Percentiles rank a stretch among this genome's conserved stretches.
Evolutionary conservation across 2,329 filamentous ascomycete species (phyloP).

Genomic region (Aureobasidium sp.): DNA sequence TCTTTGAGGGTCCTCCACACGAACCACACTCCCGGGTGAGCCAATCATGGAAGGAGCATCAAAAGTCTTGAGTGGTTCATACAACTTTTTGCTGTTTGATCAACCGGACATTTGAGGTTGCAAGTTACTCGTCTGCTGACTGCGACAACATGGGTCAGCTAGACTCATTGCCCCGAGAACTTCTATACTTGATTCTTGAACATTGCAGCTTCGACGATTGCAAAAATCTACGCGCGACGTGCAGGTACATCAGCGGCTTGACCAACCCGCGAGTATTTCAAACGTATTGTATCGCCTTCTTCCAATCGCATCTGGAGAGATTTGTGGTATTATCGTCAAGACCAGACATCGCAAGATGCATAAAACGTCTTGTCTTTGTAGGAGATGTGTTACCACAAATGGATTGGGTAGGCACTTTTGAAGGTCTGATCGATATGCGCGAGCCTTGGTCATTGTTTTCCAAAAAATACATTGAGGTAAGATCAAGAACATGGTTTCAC

Average conservation of each 20-base stretch:
- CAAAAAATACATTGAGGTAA: constrained; percentile 16
- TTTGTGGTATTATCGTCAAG: constrained; percentile 20
- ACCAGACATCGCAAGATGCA: constrained; percentile 20
- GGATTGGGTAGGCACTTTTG: constrained; percentile 12
- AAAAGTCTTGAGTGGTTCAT: not conserved
- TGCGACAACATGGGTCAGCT: constrained; percentile 3
- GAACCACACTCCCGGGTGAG: constrained; percentile 5
- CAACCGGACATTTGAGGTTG: not conserved
- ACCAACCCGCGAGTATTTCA: constrained; percentile 22
- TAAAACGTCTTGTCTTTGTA: constrained; percentile 24
- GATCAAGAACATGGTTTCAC: not conserved
- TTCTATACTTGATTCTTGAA: constrained; percentile 22
- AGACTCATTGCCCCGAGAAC: constrained; percentile 22
- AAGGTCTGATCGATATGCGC: constrained; percentile 15
- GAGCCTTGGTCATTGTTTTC: not conserved
- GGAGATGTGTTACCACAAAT: constrained; percentile 22
- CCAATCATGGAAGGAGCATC: not conserved
- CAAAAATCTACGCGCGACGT: constrained; percentile 21
- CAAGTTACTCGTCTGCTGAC: not conserved
- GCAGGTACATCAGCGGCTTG: constrained; percentile 17
- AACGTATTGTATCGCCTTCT: constrained; percentile 22
- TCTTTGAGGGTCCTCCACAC: constrained; percentile 2
- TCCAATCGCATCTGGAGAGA: constrained; percentile 20
- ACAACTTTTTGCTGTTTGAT: not conserved
- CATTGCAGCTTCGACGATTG: constrained; percentile 19